Evolutionary conservation across 2,329 filamentous ascomycete genomes (phyloP).

Genomic region (Ascochyta koolunga): DNA sequence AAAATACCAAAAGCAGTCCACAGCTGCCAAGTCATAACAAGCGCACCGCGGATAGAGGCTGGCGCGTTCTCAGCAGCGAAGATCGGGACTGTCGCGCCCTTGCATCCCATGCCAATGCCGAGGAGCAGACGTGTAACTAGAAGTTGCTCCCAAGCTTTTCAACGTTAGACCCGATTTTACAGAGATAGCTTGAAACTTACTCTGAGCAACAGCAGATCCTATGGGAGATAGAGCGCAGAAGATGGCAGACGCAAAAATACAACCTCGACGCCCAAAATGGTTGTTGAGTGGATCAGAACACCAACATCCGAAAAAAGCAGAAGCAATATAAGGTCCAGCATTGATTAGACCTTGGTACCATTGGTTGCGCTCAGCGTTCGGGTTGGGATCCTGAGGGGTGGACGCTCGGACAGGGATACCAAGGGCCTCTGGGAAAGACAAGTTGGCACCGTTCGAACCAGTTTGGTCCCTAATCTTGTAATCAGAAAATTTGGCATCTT

Average conservation of each 20-base stretch:
- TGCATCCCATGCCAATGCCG: constrained; percentile 55
- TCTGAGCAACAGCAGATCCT: constrained; percentile 24
- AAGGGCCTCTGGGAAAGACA: constrained; percentile 62
- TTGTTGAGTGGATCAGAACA: constrained; percentile 30
- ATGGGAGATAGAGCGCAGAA: constrained; percentile 28
- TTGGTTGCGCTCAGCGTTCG: constrained; percentile 22
- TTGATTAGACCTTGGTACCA: constrained; percentile 34
- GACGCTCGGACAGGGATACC: constrained; percentile 50
- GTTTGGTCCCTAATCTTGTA: constrained; percentile 53
- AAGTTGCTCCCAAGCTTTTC: constrained; percentile 47
- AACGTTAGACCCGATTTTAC: not conserved
- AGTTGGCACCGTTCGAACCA: constrained; percentile 58
- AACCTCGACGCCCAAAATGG: constrained; percentile 29
- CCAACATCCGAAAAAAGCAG: constrained; percentile 23
- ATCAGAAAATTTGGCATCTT: not conserved
- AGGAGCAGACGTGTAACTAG: constrained; percentile 46
- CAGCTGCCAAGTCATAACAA: constrained; percentile 57
- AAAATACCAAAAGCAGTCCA: constrained; percentile 55
- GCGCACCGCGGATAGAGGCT: constrained; percentile 55
- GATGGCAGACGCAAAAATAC: constrained; percentile 28
- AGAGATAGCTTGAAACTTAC: constrained; percentile 17
- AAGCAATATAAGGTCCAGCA: constrained; percentile 26
- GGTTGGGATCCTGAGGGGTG: constrained; percentile 9
- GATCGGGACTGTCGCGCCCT: constrained; percentile 53
- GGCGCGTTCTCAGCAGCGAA: constrained; percentile 57